Base-by-base conservation (phyloP, 2,329 filamentous ascomycete species). In the Beauveria caledonica region DNA sequence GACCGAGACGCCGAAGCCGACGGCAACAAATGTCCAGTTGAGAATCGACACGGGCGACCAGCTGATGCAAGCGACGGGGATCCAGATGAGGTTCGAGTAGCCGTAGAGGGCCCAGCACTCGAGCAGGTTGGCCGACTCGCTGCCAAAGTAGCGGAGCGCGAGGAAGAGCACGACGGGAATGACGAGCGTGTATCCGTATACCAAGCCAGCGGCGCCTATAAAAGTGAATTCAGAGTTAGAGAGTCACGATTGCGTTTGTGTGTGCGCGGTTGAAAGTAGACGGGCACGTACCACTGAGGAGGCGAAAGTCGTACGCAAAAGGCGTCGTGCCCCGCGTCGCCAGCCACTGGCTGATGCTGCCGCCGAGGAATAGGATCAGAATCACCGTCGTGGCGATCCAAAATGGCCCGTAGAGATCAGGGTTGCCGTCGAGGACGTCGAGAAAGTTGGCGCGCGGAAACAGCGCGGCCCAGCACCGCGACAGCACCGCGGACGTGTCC, bases 381-480 rank as follows among this genome's bases (percentile, higher is more conserved):
- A 99, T 88, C 10, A 99, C 94, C 0, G 94, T 97, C 0, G 94
- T 97, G 10, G 94, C 94, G 76, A 99, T 97, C 94, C 94, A 99
- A 71, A 97, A 92, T 1, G 94, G 94, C 1, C 93, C 93, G 78
- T 99, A 99, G 39, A 99, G 78, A 71, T 99, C 94, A 1, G 94
- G 90, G 73, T 97, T 97, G 21, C 94, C 94, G 72, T 99, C 94
- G 29, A 99, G 83, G 40, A 97, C 91, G 71, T 99, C 94, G 64
- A 99, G 86, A 76, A 99, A 99, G 79, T 96, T 97, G 61, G 88
- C 88, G 64, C 91, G 87, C 50, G 94, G 94, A 74, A 89, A 96
- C 44, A 97, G 78, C n/a, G 93, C 87, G 1, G 92, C 88, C 74
- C 86, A 87, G 76, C 94, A 97, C 66, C 94, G 89, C 69, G 87